Base-by-base conservation (phyloP, 2,329 filamentous ascomycete genomes). In the Ascosphaera pollenicola region DNA sequence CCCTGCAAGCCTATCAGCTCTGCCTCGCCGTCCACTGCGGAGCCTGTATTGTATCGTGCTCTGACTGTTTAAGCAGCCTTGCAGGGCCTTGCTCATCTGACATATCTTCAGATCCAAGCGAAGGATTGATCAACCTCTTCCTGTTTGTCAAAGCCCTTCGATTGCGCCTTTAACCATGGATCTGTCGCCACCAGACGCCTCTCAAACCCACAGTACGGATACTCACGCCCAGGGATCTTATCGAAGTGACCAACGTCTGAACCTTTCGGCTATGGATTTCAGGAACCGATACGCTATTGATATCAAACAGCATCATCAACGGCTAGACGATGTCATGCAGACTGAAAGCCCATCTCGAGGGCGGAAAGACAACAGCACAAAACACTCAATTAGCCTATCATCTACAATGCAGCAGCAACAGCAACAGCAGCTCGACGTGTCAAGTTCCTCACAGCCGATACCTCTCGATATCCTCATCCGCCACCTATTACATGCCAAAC, bases 401-500 rank as follows among this genome's bases (percentile, higher is more conserved):
- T 35, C 28, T 31, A 24, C 21, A 24, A 24, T 24, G 21, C 21
- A 24, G 21, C 21, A 24, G 10, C 10, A 32, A 13, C 30, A 32
- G 30, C 30, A 32, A 13, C 30, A 32, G 11, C 30, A n/a, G 11
- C 30, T 13, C 36, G 19, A 16, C 4, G 8, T n/a, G 18, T 11
- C 17, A 26, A 24, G 16, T 17, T 3, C n/a, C 36, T 24, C 36
- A 21, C 11, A 48, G 52, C 39, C 55, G 54, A 28, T 51, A 53
- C n/a, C 30, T 17, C 70, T 92, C 51, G 82, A 92, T 48, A 74
- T 73, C 17, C 73, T 95, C 35, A 80, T 94, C 41, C 70, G 74
- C 39, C 75, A 92, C 58, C 76, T 94, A 28, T 73, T 94, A 32
- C 76, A 78, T 21, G 80, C 87, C 7, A 94, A 94, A 55, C 74